These are phyloP conservation scores for Metschnikowia chrysomelidarum DNA, from an alignment of 805 yeast genomes.

Conservation along the genomic window DNA sequence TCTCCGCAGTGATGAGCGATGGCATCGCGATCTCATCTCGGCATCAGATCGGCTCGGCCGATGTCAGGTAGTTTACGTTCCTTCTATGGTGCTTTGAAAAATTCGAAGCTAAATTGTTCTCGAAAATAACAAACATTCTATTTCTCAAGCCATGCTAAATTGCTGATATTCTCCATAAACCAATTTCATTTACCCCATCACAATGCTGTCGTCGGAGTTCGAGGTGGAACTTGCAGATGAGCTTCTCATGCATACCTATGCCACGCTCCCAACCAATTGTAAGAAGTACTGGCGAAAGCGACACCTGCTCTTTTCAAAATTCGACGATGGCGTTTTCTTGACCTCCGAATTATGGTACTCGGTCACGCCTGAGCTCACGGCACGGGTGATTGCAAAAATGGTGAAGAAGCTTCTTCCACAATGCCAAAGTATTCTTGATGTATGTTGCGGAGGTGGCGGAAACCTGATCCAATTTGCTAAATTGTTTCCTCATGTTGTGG, in stretches of 20 bases:
- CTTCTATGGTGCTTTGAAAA: no score
- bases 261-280: conserved; percentile 39
- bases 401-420: conserved; percentile 51
- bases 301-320: conserved; percentile 56
- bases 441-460: conserved; percentile 89
- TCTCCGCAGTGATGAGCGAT: no score
- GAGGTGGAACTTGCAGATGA: conserved; percentile 23
- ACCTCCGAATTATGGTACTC: conserved; percentile 80
- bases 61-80: no score
- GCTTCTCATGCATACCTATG: conserved; percentile 36
- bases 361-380: conserved; percentile 80
- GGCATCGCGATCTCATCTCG: no score
- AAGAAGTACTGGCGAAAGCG: conserved; percentile 63
- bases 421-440: conserved; percentile 52
- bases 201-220: conserved; percentile 11
- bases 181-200: neutral
- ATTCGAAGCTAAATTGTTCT: no score
- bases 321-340: conserved; percentile 66
- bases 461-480: conserved; percentile 74
- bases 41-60: no score
- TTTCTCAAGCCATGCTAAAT: no score
- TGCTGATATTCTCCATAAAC: no score
- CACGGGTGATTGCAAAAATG: conserved; percentile 56
- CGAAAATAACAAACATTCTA: no score
- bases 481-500: conserved; percentile 53